Percentiles rank a stretch among this genome's conserved stretches.
phyloP scores from a whole-genome alignment of 2,329 filamentous ascomycete species.

The Periconia digitata region DNA sequence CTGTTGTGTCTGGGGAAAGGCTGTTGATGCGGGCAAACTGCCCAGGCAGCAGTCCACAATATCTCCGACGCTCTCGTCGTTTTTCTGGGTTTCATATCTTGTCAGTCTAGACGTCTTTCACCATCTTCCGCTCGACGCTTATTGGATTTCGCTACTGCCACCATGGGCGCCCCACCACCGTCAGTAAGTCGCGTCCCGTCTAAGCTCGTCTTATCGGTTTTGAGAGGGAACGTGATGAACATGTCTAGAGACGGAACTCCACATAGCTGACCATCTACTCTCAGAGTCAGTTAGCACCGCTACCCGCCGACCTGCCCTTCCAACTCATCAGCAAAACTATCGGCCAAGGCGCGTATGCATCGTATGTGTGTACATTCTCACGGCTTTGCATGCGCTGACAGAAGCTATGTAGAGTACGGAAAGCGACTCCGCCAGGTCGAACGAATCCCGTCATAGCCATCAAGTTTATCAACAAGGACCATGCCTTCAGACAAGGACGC shows the following conservation, averaged over 20 bases:
- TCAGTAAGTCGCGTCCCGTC: slow-evolving; percentile 19
- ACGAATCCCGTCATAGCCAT: slow-evolving; percentile 84
- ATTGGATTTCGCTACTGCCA: too few relatives aligned
- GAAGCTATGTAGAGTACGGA: slow-evolving; percentile 69
- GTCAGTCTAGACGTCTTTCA: background rate
- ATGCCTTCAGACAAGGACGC: slow-evolving; percentile 85
- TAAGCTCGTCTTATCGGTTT: too few relatives aligned
- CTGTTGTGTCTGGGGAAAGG: slow-evolving; percentile 4
- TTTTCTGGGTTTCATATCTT: background rate
- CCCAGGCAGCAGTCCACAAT: slow-evolving; percentile 16
- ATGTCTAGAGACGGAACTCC: background rate
- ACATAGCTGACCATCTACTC: background rate
- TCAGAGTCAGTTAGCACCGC: slow-evolving; percentile 84
- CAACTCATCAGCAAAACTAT: slow-evolving; percentile 95
- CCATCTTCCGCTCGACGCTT: background rate
- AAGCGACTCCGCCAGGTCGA: slow-evolving; percentile 74
- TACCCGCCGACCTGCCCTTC: slow-evolving; percentile 85
- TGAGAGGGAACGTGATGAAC: too few relatives aligned
- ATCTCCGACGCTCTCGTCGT: slow-evolving; percentile 1
- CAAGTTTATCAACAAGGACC: slow-evolving; percentile 98
- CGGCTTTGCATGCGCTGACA: slow-evolving; percentile 1
- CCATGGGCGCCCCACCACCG: slow-evolving; percentile 29
- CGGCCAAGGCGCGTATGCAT: slow-evolving; percentile 94
- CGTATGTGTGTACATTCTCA: slow-evolving; percentile 58
- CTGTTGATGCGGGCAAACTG: slow-evolving; percentile 3